Percentiles rank a stretch among this genome's conserved stretches.
phyloP scores from a whole-genome alignment of 768 basidiomycete genomes.

The Xanthoconium stramineum region DNA sequence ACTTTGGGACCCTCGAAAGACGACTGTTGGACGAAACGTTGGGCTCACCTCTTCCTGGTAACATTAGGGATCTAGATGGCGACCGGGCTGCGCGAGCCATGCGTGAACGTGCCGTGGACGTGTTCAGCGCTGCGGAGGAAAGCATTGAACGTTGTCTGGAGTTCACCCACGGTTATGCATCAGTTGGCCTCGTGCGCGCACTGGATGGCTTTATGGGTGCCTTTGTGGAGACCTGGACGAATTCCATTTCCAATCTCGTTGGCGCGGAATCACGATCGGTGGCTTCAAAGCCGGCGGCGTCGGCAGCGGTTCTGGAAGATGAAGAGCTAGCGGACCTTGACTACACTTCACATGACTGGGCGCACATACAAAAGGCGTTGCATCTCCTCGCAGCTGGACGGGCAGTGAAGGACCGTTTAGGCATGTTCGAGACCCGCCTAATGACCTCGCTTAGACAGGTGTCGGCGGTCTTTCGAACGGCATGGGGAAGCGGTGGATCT shows the following conservation, averaged over 20 bases:
- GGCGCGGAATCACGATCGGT: conserved; percentile 27
- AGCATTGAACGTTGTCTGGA: conserved; percentile 68
- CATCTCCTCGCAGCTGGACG: conserved; percentile 83
- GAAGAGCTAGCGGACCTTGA: conserved; percentile 78
- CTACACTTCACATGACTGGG: conserved; percentile 89
- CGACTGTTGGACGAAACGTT: conserved; percentile 62
- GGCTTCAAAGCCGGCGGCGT: conserved; percentile 26
- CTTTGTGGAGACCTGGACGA: conserved; percentile 67
- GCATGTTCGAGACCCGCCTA: conserved; percentile 68
- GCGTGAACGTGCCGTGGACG: conserved; percentile 70
- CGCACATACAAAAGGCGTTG: conserved; percentile 75
- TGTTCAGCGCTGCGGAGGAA: conserved; percentile 77
- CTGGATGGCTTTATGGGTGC: conserved; percentile 67
- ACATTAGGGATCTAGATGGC: conserved; percentile 24
- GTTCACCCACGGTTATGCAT: conserved; percentile 90
- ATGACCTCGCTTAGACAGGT: conserved; percentile 56
- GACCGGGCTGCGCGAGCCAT: conserved; percentile 58
- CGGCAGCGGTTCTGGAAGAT: conserved; percentile 26
- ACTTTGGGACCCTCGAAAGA: conserved; percentile 78
- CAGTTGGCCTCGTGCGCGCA: conserved; percentile 66
- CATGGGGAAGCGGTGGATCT: conserved; percentile 46
- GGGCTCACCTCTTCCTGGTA: conserved; percentile 40
- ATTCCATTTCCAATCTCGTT: conserved; percentile 43
- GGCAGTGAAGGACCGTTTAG: conserved; percentile 64
- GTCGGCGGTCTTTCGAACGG: conserved; percentile 55